Evolutionary conservation across 441 rosid genomes (phyloP).

Genomic region (Pelargonium myrrhifolium): DNA sequence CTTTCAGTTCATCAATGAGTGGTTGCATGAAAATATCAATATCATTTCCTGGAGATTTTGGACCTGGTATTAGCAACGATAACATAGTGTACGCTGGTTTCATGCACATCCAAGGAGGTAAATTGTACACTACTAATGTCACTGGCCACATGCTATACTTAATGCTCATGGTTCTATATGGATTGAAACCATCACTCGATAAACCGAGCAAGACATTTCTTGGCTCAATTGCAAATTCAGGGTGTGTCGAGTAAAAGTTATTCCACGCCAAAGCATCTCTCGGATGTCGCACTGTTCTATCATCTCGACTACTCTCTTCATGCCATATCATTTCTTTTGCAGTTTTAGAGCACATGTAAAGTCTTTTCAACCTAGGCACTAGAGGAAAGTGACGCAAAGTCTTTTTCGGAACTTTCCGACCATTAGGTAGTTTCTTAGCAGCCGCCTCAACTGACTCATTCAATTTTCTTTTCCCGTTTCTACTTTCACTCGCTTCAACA

Average conservation of each 20-base stretch:
- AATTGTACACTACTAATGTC: background rate
- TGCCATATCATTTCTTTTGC: slow-evolving; percentile 6
- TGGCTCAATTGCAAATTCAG: background rate
- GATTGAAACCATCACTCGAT: slow-evolving; percentile 6
- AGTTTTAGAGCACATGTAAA: background rate
- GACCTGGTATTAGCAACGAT: slow-evolving; percentile 6
- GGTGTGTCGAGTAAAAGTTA: background rate
- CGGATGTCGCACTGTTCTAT: background rate
- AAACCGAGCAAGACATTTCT: slow-evolving; percentile 13
- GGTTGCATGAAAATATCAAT: slow-evolving; percentile 7
- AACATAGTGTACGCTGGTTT: background rate
- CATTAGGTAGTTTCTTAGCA: background rate
- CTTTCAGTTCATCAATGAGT: slow-evolving; percentile 11
- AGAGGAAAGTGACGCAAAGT: slow-evolving; percentile 11
- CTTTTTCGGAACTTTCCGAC: slow-evolving; percentile 7
- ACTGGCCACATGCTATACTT: background rate
- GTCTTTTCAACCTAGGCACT: slow-evolving; percentile 2
- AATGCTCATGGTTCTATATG: background rate
- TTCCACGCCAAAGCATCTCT: slow-evolving; percentile 6
- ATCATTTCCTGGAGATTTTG: background rate
- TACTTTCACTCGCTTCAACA: no score
- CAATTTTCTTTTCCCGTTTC: background rate
- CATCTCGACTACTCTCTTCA: background rate
- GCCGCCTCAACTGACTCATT: no score
- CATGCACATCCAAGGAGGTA: slow-evolving; percentile 8